phyloP scores from a whole-genome alignment of 768 basidiomycete genomes.

The Terana coerulea region DNA sequence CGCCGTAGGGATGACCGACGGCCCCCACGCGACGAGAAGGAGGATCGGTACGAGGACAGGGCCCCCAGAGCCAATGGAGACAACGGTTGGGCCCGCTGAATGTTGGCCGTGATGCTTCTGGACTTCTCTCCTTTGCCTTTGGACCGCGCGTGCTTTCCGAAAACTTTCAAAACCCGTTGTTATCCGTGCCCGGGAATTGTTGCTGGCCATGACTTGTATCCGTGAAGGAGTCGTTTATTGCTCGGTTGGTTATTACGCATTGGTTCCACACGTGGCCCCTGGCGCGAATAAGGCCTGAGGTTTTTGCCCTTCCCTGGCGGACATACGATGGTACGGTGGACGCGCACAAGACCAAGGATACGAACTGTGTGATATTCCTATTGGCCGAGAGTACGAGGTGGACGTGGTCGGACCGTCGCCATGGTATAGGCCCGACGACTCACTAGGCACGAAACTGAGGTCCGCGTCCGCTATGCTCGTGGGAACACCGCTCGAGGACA shows the following conservation, averaged over 20 bases:
- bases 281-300: slow-evolving; percentile 11
- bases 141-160: slow-evolving; percentile 19
- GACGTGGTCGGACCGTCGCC: too few relatives aligned
- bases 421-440: too few relatives aligned
- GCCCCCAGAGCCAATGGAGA: slow-evolving; percentile 73
- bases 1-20: slow-evolving; percentile 82
- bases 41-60: slow-evolving; percentile 77
- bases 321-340: too few relatives aligned
- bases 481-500: too few relatives aligned
- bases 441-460: too few relatives aligned
- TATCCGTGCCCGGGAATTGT: slow-evolving; percentile 22
- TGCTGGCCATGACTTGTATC: slow-evolving; percentile 19
- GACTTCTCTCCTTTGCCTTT: slow-evolving; percentile 14
- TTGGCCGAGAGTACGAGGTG: too few relatives aligned
- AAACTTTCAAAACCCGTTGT: slow-evolving; percentile 20
- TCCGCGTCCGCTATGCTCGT: too few relatives aligned
- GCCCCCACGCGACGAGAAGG: slow-evolving; percentile 84
- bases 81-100: slow-evolving; percentile 34
- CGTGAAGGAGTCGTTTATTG: slow-evolving; percentile 21
- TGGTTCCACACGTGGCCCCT: slow-evolving; percentile 13
- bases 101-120: slow-evolving; percentile 15
- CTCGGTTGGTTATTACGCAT: slow-evolving; percentile 22
- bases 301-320: slow-evolving; percentile 9
- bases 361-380: too few relatives aligned
- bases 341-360: too few relatives aligned